Evolutionary conservation across 2,329 filamentous ascomycete species (phyloP).

Genomic region (Sporothrix brunneoviolacea): DNA sequence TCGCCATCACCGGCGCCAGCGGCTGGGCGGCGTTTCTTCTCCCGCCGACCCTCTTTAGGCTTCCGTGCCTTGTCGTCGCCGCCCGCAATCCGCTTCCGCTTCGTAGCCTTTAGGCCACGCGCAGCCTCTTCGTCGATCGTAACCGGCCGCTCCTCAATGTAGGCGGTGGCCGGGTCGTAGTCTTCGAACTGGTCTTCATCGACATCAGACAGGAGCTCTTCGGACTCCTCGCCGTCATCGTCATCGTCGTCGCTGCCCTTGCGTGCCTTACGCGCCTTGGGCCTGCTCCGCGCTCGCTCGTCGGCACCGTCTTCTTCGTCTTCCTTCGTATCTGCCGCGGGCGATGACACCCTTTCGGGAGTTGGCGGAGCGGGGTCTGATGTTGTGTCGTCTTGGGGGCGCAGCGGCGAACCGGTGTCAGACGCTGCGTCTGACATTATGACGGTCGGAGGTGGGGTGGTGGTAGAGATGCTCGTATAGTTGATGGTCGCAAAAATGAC

Average conservation of each 20-base stretch:
- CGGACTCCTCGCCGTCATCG: constrained; percentile 42
- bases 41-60: constrained; percentile 65
- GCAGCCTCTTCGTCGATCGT: constrained; percentile 62
- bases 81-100: constrained; percentile 57
- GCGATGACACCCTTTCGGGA: not conserved
- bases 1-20: constrained; percentile 43
- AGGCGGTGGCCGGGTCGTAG: constrained; percentile 58
- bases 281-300: not conserved
- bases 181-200: constrained; percentile 65
- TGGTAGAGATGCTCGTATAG: too few species aligned
- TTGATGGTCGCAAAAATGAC: not conserved
- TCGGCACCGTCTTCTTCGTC: constrained; percentile 22
- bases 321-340: constrained; percentile 15
- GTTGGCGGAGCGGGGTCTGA: not conserved
- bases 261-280: not conserved
- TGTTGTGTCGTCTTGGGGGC: not conserved
- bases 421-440: constrained; percentile 11
- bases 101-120: constrained; percentile 57
- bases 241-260: not conserved
- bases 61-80: constrained; percentile 53
- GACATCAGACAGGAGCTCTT: constrained; percentile 55
- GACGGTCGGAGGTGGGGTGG: too few species aligned
- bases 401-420: not conserved
- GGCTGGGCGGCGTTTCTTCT: constrained; percentile 51
- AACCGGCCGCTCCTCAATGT: constrained; percentile 57